Evolutionary conservation across 495 filamentous ascomycete genomes (phyloP).

Genomic region (Gamarada debralockiae): DNA sequence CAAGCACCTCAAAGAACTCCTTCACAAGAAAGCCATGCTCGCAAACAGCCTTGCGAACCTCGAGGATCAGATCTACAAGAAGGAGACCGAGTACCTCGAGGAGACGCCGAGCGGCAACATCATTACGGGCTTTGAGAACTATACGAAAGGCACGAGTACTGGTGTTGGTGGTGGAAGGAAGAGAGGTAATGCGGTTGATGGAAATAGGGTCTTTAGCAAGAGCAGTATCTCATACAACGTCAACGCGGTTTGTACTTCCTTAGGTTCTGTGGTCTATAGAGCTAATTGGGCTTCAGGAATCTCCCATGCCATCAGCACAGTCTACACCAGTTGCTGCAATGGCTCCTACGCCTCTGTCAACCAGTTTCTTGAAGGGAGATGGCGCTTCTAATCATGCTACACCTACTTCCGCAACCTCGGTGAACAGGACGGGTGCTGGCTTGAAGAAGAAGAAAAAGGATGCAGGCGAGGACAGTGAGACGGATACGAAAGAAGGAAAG

Average conservation of each 20-base stretch:
- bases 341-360: constrained; percentile 46
- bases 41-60: constrained; percentile 35
- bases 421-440: constrained; percentile 25
- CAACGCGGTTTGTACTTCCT: constrained; percentile 32
- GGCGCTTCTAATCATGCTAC: constrained; percentile 34
- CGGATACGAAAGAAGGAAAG: constrained; percentile 31
- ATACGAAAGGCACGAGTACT: constrained; percentile 73
- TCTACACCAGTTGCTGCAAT: constrained; percentile 19
- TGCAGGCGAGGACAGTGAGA: constrained; percentile 46
- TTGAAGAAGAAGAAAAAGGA: constrained; percentile 40
- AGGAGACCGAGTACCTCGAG: constrained; percentile 86
- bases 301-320: constrained; percentile 13
- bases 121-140: constrained; percentile 94
- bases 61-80: constrained; percentile 81
- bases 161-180: constrained; percentile 41
- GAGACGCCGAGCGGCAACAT: constrained; percentile 91
- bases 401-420: constrained; percentile 41
- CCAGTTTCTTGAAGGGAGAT: constrained; percentile 33
- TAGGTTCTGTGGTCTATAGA: not conserved
- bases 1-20: constrained; percentile 43
- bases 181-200: constrained; percentile 44
- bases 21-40: constrained; percentile 36
- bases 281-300: constrained; percentile 15
- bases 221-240: constrained; percentile 55
- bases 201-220: constrained; percentile 53